Conservation (phyloP, 768 basidiomycete species). For the Auricularia heimuer region DNA sequence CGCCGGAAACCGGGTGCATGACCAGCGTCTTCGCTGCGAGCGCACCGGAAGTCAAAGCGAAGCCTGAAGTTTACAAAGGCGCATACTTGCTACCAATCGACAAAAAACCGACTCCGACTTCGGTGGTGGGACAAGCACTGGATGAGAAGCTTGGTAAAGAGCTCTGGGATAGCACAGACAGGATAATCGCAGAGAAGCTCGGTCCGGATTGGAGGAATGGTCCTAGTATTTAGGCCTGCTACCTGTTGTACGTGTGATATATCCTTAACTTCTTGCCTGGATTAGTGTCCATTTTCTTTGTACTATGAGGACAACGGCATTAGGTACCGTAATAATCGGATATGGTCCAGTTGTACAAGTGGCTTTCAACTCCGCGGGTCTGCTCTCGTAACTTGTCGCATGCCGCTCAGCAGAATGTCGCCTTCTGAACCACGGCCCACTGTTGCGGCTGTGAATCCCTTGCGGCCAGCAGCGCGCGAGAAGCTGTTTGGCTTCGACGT, state of each 20-base stretch:
- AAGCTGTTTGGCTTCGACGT: constrained; percentile 31
- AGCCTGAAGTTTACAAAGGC: constrained; percentile 21
- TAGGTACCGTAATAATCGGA: no score
- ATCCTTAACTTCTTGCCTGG: not conserved
- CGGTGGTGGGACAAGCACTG: constrained; percentile 3
- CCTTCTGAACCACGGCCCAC: not conserved
- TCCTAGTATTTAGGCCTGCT: not conserved
- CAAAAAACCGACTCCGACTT: constrained; percentile 4
- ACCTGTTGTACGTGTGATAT: not conserved
- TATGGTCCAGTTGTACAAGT: no score
- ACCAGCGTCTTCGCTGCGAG: constrained; percentile 23
- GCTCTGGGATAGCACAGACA: constrained; percentile 21
- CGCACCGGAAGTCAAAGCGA: constrained; percentile 14
- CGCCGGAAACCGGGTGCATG: constrained; percentile 18
- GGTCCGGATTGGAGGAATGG: not conserved
- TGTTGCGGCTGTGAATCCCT: not conserved
- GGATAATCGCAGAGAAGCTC: constrained; percentile 15
- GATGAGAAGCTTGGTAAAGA: constrained; percentile 20
- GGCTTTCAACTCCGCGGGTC: no score
- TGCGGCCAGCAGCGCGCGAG: not conserved
- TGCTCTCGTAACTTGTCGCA: no score
- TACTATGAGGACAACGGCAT: no score
- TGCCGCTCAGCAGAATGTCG: not conserved
- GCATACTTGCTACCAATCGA: constrained; percentile 21
- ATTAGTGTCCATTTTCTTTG: no score